Evolutionary conservation across 2,329 filamentous ascomycete genomes (phyloP).

Genomic region (Phialocephala sp.): DNA sequence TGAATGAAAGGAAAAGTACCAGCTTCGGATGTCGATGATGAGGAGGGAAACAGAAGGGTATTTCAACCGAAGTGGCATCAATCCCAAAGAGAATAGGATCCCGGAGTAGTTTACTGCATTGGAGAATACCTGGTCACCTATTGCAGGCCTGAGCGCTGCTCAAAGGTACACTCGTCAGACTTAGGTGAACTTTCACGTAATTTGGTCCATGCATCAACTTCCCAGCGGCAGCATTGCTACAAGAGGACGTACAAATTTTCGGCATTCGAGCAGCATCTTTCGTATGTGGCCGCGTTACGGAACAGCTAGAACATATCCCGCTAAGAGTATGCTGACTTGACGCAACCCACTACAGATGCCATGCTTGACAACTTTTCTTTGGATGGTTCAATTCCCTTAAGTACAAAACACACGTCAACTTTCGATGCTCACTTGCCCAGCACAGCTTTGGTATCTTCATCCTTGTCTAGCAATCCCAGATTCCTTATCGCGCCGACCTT

Average conservation of each 20-base stretch:
- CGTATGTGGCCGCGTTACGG: background rate
- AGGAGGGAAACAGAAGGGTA: background rate
- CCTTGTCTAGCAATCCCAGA: slow-evolving; percentile 81
- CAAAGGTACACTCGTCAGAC: background rate
- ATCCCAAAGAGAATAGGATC: background rate
- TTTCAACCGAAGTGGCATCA: background rate
- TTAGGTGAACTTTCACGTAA: too few relatives aligned
- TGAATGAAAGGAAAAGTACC: background rate
- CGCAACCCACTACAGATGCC: background rate
- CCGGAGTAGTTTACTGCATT: background rate
- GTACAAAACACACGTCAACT: slow-evolving; percentile 35
- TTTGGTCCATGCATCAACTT: too few relatives aligned
- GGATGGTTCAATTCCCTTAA: slow-evolving; percentile 33
- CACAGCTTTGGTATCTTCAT: slow-evolving; percentile 75
- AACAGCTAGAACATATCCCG: slow-evolving; percentile 3
- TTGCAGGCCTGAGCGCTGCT: background rate
- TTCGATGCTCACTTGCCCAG: slow-evolving; percentile 43
- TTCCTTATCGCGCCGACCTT: slow-evolving; percentile 87
- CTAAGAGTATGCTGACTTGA: background rate
- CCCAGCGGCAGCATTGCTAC: background rate
- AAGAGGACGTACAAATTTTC: background rate
- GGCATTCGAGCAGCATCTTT: background rate
- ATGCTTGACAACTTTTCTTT: background rate
- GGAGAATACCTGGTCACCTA: background rate
- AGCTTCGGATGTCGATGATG: background rate